A percentile compares a stretch with the other conserved stretches of the same genome.
phyloP scores from a whole-genome alignment of 306 rosid species.

The Prunus salicina region DNA sequence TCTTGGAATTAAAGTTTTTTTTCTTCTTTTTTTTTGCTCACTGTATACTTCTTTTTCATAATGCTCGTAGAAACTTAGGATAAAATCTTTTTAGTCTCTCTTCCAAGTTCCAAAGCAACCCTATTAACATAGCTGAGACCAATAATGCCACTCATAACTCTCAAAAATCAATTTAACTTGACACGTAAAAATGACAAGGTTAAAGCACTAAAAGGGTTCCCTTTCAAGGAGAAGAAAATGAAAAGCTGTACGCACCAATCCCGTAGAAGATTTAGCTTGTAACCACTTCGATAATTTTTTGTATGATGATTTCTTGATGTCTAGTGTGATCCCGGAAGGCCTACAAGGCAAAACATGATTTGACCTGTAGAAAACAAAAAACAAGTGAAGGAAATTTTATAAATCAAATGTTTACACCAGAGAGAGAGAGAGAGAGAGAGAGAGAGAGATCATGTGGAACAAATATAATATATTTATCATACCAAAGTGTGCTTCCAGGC shows the following conservation, averaged over 20 bases:
- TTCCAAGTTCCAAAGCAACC: not conserved
- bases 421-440: not conserved
- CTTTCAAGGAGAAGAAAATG: not conserved
- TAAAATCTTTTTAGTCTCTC: not conserved
- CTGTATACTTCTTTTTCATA: not conserved
- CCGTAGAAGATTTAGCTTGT: constrained; percentile 70
- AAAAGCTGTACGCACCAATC: constrained; percentile 55
- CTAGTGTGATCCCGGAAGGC: constrained; percentile 77
- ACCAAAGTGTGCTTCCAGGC: constrained; percentile 99
- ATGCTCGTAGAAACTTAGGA: not conserved
- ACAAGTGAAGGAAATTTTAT: constrained; percentile 14
- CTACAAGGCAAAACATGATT: constrained; percentile 85
- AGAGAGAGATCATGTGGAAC: not conserved
- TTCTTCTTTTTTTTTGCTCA: too few relatives aligned
- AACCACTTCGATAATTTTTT: constrained; percentile 93
- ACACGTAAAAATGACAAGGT: not conserved
- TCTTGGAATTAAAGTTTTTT: too few relatives aligned
- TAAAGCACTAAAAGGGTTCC: not conserved
- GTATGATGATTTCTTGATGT: constrained; percentile 87
- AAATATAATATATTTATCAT: constrained; percentile 7
- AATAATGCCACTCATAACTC: not conserved
- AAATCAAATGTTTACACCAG: not conserved
- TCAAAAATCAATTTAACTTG: not conserved
- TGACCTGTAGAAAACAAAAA: constrained; percentile 51
- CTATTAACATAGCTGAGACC: not conserved